Conservation (phyloP, 2,329 filamentous ascomycete species). For the Xenoacremonium recifei region DNA sequence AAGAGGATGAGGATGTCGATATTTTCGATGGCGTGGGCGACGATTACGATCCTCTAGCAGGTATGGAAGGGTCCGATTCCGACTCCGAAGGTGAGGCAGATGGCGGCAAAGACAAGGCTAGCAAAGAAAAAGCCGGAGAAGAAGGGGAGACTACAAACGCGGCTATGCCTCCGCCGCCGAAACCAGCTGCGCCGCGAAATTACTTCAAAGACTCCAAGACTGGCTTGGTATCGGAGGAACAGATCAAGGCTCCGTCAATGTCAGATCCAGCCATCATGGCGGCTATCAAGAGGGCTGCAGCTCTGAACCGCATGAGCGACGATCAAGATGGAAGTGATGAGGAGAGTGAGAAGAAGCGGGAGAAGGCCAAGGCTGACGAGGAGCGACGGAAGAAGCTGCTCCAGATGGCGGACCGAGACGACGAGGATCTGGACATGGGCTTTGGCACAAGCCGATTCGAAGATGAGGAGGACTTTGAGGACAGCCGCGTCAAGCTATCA, state of each 20-base stretch:
- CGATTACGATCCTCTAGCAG: slow-evolving; percentile 67
- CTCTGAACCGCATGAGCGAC: slow-evolving; percentile 51
- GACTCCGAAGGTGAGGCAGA: slow-evolving; percentile 46
- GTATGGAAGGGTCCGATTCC: slow-evolving; percentile 45
- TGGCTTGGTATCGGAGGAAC: slow-evolving; percentile 51
- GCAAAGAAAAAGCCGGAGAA: slow-evolving; percentile 18
- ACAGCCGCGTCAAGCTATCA: slow-evolving; percentile 64
- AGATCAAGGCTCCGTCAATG: slow-evolving; percentile 53
- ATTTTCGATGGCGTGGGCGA: slow-evolving; percentile 67
- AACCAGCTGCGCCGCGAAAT: slow-evolving; percentile 45
- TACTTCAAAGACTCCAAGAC: slow-evolving; percentile 63
- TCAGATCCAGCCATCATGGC: slow-evolving; percentile 78
- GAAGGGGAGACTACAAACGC: slow-evolving; percentile 20
- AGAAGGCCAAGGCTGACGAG: slow-evolving; percentile 55
- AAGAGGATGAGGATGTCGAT: slow-evolving; percentile 56
- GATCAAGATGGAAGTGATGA: slow-evolving; percentile 29
- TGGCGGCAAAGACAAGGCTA: slow-evolving; percentile 31
- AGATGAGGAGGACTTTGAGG: slow-evolving; percentile 82
- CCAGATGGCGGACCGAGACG: slow-evolving; percentile 71
- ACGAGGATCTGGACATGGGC: slow-evolving; percentile 90
- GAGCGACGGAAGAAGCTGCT: slow-evolving; percentile 74
- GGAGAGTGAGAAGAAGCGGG: slow-evolving; percentile 37
- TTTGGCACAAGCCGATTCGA: slow-evolving; percentile 87
- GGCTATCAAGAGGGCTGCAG: slow-evolving; percentile 80
- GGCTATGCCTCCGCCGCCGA: slow-evolving; percentile 48